Conservation (phyloP, 116 monocot species). For the Trichopus zeylanicus region DNA sequence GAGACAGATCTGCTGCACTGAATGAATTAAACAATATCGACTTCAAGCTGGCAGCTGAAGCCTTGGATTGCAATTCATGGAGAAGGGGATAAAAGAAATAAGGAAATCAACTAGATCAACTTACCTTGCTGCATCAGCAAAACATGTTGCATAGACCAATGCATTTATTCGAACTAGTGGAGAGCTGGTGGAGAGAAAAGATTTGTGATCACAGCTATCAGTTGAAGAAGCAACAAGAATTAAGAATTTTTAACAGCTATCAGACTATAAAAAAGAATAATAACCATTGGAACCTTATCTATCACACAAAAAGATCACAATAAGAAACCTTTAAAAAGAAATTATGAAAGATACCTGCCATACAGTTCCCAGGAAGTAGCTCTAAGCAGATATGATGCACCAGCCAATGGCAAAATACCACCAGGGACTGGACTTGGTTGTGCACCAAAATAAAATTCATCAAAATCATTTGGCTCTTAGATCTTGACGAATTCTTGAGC, state of each 20-base stretch:
- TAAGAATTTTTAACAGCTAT: background rate
- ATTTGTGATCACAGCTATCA: background rate
- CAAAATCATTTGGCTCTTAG: constrained; percentile 63
- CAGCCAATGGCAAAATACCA: constrained; percentile 75
- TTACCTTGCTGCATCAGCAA: constrained; percentile 88
- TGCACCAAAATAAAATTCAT: constrained; percentile 51
- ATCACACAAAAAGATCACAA: background rate
- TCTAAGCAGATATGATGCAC: constrained; percentile 79
- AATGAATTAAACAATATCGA: constrained; percentile 12
- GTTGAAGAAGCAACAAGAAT: background rate
- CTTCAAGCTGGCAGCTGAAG: background rate
- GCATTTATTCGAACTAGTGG: constrained; percentile 83
- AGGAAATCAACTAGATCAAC: constrained; percentile 2
- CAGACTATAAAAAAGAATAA: background rate
- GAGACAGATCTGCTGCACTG: constrained; percentile 77
- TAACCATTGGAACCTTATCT: too few species aligned
- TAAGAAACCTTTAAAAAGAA: background rate
- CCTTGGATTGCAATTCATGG: background rate
- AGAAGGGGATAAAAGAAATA: background rate
- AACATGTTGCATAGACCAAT: constrained; percentile 72
- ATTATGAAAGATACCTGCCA: constrained; percentile 50
- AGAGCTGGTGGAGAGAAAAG: constrained; percentile 37
- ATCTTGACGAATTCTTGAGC: constrained; percentile 32
- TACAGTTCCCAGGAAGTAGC: constrained; percentile 95
- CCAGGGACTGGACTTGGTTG: constrained; percentile 82